Base-by-base conservation (phyloP, 495 filamentous ascomycete genomes). In the Talaromyces borbonicus region DNA sequence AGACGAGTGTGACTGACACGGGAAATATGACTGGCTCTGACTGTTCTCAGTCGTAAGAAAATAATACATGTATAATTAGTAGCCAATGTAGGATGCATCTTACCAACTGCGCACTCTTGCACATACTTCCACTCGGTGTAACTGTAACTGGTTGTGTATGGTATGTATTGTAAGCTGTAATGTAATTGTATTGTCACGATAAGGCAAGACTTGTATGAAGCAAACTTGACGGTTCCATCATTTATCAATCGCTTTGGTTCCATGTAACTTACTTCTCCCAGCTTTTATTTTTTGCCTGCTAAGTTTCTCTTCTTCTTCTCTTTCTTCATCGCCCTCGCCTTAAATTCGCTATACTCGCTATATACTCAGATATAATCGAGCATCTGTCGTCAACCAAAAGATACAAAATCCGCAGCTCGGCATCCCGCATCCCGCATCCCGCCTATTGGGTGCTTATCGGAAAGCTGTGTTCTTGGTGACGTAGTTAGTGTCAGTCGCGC, bases 251-350 rank as follows among this genome's bases (percentile, higher is more conserved):
- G 36, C 20, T 11, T 39, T 39, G 6, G 38, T 20, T 25, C 38
- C 38, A 26, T 41, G 38, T 41, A 41, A 41, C 38, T 41, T 26
- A 26, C 38, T 39, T 39, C 23, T 26, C 27, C 12, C 12, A 30
- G 6, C 12, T 30, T 30, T 12, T 30, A n/a, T n/a, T n/a, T n/a
- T n/a, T n/a, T n/a, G 14, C 16, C 35, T 38, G 8, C 16, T n/a
- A 9, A 4, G 19, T 38, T 38, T 20, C 22, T 15, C 12, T 38
- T 38, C 35, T 20, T 38, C 18, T 38, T 20, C 35, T 22, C 11
- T 12, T 38, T 8, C 14, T 38, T 18, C 19, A 5, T 40, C 19
- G n/a, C 22, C 26, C 12, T 41, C 22, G 19, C 12, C 12, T 30
- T 24, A 41, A 24, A 41, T 41, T 41, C 18, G n/a, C 24, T 26